Evolutionary conservation across 768 basidiomycete species (phyloP).

Genomic region (Phylloporus rhodoxanthus): DNA sequence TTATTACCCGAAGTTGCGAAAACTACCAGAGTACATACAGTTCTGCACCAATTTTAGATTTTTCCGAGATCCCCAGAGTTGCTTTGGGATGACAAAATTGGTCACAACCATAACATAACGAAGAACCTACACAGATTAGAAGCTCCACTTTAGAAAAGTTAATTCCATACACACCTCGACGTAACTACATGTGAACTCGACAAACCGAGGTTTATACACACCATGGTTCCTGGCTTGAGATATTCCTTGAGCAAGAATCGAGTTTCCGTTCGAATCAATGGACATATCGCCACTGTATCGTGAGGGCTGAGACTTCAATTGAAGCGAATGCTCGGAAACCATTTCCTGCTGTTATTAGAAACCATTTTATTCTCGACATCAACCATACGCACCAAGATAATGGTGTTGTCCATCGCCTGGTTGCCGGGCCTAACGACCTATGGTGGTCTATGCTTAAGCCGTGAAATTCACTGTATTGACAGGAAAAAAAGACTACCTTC

Average conservation of each 20-base stretch:
- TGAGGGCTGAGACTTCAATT: slow-evolving; percentile 49
- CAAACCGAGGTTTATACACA: slow-evolving; percentile 65
- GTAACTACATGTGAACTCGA: slow-evolving; percentile 65
- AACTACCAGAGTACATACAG: slow-evolving; percentile 37
- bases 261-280: slow-evolving; percentile 47
- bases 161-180: slow-evolving; percentile 45
- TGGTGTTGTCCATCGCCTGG: slow-evolving; percentile 48
- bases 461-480: neutral
- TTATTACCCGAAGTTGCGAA: neutral
- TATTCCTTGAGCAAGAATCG: slow-evolving; percentile 39
- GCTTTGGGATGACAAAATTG: slow-evolving; percentile 62
- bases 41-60: slow-evolving; percentile 58
- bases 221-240: slow-evolving; percentile 44
- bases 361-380: neutral
- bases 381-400: slow-evolving; percentile 50
- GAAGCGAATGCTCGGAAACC: slow-evolving; percentile 62
- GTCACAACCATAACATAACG: slow-evolving; percentile 61
- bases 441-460: neutral
- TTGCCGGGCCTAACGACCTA: slow-evolving; percentile 39
- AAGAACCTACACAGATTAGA: slow-evolving; percentile 47
- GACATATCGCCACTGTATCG: slow-evolving; percentile 37
- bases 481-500: slow-evolving; percentile 44
- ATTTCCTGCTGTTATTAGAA: slow-evolving; percentile 48
- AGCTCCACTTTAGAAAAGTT: neutral
- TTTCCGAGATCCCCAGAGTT: slow-evolving; percentile 68